Percentiles rank a stretch among this genome's conserved stretches.
These are phyloP conservation scores for Gracilaria gracilis DNA, from an alignment of 23 red algal species.

Conservation along the genomic window DNA sequence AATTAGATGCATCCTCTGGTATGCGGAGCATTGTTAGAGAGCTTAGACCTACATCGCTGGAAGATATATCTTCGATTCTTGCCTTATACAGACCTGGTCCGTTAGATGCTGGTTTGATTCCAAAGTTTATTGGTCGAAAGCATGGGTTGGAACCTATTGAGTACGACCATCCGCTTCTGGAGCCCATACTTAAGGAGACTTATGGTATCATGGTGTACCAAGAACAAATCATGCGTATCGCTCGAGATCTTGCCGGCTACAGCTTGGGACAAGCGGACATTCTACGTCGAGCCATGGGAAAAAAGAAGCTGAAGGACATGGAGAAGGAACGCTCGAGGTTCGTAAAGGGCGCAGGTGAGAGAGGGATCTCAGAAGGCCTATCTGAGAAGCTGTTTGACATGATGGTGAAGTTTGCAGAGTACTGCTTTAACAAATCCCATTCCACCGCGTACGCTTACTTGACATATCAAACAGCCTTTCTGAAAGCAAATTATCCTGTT, in stretches of 20 bases:
- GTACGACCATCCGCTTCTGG: constrained; percentile 81
- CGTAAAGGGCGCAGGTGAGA: constrained; percentile 70
- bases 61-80: constrained; percentile 94
- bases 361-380: constrained; percentile 49
- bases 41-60: constrained; percentile 81
- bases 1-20: constrained; percentile 92
- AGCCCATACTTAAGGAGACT: constrained; percentile 90
- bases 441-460: constrained; percentile 93
- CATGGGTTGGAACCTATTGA: constrained; percentile 82
- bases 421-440: constrained; percentile 99
- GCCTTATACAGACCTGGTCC: constrained; percentile 98
- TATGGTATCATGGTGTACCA: constrained; percentile 99
- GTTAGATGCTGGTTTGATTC: constrained; percentile 94
- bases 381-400: constrained; percentile 79
- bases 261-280: constrained; percentile 95
- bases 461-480: constrained; percentile 94
- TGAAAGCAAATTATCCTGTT: constrained; percentile 94
- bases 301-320: constrained; percentile 96
- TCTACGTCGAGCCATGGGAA: constrained; percentile 95
- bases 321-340: constrained; percentile 79
- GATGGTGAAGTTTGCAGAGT: constrained; percentile 96
- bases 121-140: constrained; percentile 87
- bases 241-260: constrained; percentile 92
- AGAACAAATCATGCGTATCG: constrained; percentile 99
- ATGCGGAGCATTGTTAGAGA: constrained; percentile 94